Evolutionary conservation across 2,329 filamentous ascomycete species (phyloP), one percentile per base, ranked within the genome.

Genomic region (Trichoderma sp.): DNA sequence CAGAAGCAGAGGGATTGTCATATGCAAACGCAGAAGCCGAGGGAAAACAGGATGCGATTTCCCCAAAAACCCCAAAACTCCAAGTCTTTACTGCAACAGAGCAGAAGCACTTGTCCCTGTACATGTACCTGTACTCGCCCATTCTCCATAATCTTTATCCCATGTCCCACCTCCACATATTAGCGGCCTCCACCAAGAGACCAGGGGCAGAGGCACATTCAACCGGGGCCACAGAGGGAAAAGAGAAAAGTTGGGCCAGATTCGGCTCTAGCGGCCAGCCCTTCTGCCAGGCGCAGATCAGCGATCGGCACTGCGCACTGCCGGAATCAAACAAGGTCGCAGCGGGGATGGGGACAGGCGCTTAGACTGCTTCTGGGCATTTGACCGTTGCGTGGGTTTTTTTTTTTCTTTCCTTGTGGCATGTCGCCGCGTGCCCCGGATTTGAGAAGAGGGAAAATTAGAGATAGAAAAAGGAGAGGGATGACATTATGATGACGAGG

Each of bases 301-400:
- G 58, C 26, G 66, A 68, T 68, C 66, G 46, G 51, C 66, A 66
- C 24, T 21, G 49, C 46, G 10, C 21, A 61, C 32, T 60, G 58
- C 59, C 46, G 59, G 59, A 61, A 61, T 13, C 46, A 21, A 63
- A n/a, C 49, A 59, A 66, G 26, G 65, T 21, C 16, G 43, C n/a
- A 34, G 59, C 18, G 43, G 46, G n/a, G 11, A 59, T 68, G 49
- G 46, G 49, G 34, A 11, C 13, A 51, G 10, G 32, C 34, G 55
- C 43, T 68, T 59, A 32, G 39, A 51, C 66, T 61, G 58, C 58
- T 63, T 68, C 21, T 18, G 66, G 66, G 46, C 51, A 68, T 63
- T 56, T n/a, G 58, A 58, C 66, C 66, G 66, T 46, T 54, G 7
- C 18, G 39, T n/a, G 39, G 43, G 58, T 28, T 43, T 26, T 14